A percentile compares a stretch with the other conserved stretches of the same genome.
Conservation (phyloP, 208 protist species). For the Leishmania amazonensis region DNA sequence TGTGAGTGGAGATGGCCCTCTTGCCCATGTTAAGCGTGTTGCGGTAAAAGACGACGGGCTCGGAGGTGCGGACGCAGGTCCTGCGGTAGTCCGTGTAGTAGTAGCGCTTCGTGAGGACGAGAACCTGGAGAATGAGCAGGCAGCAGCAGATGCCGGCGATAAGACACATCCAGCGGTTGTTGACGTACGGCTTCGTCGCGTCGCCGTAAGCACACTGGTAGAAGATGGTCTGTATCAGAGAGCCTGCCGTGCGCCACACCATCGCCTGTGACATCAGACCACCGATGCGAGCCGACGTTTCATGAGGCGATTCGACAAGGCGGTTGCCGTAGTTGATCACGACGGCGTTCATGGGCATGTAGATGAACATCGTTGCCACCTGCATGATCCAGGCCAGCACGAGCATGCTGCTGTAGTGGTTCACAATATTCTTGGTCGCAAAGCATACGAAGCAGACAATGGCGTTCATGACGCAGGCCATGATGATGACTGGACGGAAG, state of each 20-base stretch:
- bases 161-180: slow-evolving; percentile 28
- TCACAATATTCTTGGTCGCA: slow-evolving; percentile 4
- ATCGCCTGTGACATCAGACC: slow-evolving; percentile 49
- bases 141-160: slow-evolving; percentile 28
- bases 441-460: slow-evolving; percentile 31
- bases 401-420: slow-evolving; percentile 9
- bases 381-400: slow-evolving; percentile 29
- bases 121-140: slow-evolving; percentile 26
- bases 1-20: background rate
- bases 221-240: slow-evolving; percentile 30
- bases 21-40: slow-evolving; percentile 9
- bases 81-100: slow-evolving; percentile 31
- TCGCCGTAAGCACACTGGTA: slow-evolving; percentile 4
- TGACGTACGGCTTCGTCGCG: slow-evolving; percentile 7
- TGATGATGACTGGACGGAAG: slow-evolving; percentile 35
- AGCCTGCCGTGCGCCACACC: slow-evolving; percentile 32
- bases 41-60: slow-evolving; percentile 16
- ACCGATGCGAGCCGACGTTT: slow-evolving; percentile 36
- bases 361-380: slow-evolving; percentile 40
- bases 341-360: slow-evolving; percentile 39
- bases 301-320: slow-evolving; percentile 17
- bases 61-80: slow-evolving; percentile 6
- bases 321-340: slow-evolving; percentile 37
- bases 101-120: slow-evolving; percentile 32
- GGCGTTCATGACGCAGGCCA: slow-evolving; percentile 30